Evolutionary conservation across 768 basidiomycete species (phyloP).

Genomic region (Rossbeevera mucosa): DNA sequence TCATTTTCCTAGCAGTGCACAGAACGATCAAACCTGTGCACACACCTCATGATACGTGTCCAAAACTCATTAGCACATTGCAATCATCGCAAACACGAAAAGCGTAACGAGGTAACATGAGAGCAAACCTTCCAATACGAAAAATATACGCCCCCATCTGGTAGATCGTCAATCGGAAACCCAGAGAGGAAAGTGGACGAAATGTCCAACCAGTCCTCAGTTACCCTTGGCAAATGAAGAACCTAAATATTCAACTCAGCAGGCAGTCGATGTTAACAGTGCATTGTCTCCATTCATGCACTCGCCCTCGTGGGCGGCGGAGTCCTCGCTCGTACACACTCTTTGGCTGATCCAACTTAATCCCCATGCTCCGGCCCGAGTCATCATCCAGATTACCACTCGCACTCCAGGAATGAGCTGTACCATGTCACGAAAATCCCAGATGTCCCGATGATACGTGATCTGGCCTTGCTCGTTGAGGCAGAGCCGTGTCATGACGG

Average conservation of each 20-base stretch:
- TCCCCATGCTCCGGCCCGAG: constrained; percentile 56
- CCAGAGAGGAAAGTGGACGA: neutral
- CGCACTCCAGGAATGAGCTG: constrained; percentile 67
- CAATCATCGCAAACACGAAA: constrained; percentile 10
- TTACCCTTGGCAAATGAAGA: neutral
- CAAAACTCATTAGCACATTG: constrained; percentile 4
- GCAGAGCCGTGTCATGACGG: constrained; percentile 63
- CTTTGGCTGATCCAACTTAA: constrained; percentile 38
- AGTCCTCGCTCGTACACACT: constrained; percentile 8
- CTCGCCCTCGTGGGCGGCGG: constrained; percentile 1
- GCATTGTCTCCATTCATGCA: constrained; percentile 4
- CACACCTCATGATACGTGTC: neutral
- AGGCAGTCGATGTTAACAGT: constrained; percentile 10
- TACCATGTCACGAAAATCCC: constrained; percentile 76
- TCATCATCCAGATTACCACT: constrained; percentile 63
- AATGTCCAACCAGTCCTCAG: neutral
- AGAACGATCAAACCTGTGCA: neutral
- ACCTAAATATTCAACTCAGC: constrained; percentile 11
- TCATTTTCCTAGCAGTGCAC: neutral
- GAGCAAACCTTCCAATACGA: neutral
- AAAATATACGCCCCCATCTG: neutral
- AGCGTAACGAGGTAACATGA: neutral
- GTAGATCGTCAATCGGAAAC: neutral
- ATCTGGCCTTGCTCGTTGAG: constrained; percentile 84
- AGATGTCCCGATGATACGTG: constrained; percentile 74